phyloP scores from a whole-genome alignment of 2,329 filamentous ascomycete species.

The Sarocladium kiliense region DNA sequence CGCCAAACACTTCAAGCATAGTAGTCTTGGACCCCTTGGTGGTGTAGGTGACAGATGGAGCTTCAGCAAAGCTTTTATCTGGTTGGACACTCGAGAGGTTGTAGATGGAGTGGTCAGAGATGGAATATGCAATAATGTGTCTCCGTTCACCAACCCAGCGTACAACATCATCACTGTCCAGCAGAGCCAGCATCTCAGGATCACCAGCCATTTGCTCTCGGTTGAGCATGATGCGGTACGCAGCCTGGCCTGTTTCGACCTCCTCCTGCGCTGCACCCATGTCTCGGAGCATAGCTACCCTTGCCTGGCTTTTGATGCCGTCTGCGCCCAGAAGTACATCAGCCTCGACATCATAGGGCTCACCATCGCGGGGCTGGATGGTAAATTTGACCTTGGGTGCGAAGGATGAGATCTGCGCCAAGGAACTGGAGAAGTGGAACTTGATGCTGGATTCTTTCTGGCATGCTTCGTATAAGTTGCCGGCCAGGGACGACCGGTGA shows the following conservation, averaged over 20 bases:
- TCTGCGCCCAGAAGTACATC: conserved; percentile 50
- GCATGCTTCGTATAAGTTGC: conserved; percentile 66
- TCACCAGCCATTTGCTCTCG: conserved; percentile 62
- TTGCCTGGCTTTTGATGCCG: conserved; percentile 48
- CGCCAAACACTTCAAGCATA: conserved; percentile 56
- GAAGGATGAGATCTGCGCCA: conserved; percentile 54
- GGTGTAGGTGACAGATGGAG: conserved; percentile 56
- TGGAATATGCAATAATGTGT: conserved; percentile 75
- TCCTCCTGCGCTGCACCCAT: conserved; percentile 49
- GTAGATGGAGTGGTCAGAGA: conserved; percentile 61
- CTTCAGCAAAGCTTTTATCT: conserved; percentile 53
- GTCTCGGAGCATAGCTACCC: conserved; percentile 48
- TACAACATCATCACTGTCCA: conserved; percentile 62
- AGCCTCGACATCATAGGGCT: conserved; percentile 47
- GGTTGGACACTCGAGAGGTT: conserved; percentile 60
- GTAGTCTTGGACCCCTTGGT: conserved; percentile 54
- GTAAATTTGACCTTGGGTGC: conserved; percentile 55
- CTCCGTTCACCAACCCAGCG: conserved; percentile 72
- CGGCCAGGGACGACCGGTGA: conserved; percentile 68
- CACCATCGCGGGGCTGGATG: conserved; percentile 50
- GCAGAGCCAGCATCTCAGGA: conserved; percentile 61
- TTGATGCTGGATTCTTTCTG: conserved; percentile 55
- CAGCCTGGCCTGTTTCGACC: conserved; percentile 68
- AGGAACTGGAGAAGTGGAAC: conserved; percentile 61
- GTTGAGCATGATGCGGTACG: conserved; percentile 73